Evolutionary conservation across 2,329 filamentous ascomycete genomes (phyloP), one percentile per base, ranked within the genome.

Genomic region (Fusarium sp.): DNA sequence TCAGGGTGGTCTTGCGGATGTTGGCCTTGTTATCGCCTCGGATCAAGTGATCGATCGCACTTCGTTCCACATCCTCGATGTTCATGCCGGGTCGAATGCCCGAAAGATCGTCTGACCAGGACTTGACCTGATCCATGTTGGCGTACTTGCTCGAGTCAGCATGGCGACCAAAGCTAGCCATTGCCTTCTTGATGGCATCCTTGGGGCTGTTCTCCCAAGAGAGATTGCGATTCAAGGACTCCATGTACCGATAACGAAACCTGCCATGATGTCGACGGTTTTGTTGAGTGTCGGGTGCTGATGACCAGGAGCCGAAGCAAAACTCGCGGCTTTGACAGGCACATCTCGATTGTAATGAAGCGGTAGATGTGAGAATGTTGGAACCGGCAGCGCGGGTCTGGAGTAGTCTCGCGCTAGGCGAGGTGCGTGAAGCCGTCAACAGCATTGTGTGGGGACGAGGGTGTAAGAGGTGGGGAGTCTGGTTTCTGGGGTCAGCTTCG

Each of bases 261-360:
- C 77, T 69, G 62, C 84, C 83, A 69, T 85, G 81, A 14, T 85
- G 87, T 49, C 84, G 85, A 59, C 84, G 84, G 33, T 84, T 69
- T 60, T 88, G 84, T 42, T 83, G 81, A 22, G 81, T 79, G 20
- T 85, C 81, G 16, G 81, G 78, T 70, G 87, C 83, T 31, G 83
- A 83, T 33, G 84, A 82, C 85, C 87, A 89, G 20, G 83, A 73
- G 60, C 83, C 85, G 67, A 89, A 85, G 67, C 87, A 85, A 69
- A 89, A 88, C 38, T 76, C 77, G 38, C 89, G 85, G 74, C 49
- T 67, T 62, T 80, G 79, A 17, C 70, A 62, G 11, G 71, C 49
- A 57, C 69, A 74, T 60, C 62, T 73, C 24, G 73, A 70, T 42
- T 72, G 72, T 20, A 77, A 49, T 5, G 64, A 66, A 36, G 68